Percentiles rank a stretch among this genome's conserved stretches.
These are phyloP conservation scores for Massarina eburnea DNA, from an alignment of 2,329 filamentous ascomycete species.

Conservation along the genomic window DNA sequence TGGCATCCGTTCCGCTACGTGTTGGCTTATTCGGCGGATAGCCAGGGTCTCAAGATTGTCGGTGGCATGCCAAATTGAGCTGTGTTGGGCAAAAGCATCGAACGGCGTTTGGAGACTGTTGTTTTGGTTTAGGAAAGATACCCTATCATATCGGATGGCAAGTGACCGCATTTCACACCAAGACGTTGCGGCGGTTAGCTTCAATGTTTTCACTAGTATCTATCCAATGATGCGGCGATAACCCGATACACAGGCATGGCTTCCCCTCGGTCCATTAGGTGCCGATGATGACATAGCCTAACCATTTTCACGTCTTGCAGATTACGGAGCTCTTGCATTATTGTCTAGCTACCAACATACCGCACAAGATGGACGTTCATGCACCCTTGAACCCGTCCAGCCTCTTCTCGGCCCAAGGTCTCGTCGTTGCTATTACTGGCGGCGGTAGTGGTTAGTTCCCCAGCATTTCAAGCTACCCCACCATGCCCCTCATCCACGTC, in stretches of 20 bases:
- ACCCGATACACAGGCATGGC: no score
- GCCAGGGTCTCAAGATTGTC: constrained; percentile 67
- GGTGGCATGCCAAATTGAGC: constrained; percentile 47
- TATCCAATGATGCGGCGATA: no score
- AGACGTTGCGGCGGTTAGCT: background rate
- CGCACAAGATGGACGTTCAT: constrained; percentile 37
- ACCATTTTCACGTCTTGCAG: background rate
- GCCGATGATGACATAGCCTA: background rate
- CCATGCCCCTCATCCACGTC: constrained; percentile 16
- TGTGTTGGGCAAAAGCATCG: background rate
- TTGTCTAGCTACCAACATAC: background rate
- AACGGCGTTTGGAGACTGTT: constrained; percentile 4
- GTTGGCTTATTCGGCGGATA: constrained; percentile 70
- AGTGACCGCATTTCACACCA: background rate
- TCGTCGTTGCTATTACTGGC: constrained; percentile 46
- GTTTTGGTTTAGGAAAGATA: background rate
- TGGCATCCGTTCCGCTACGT: constrained; percentile 78
- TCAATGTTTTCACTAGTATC: no score
- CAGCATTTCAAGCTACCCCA: constrained; percentile 25
- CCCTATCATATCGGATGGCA: background rate
- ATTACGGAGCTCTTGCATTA: background rate
- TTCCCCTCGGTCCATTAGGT: background rate
- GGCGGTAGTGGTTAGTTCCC: constrained; percentile 42
- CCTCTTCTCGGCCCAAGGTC: constrained; percentile 45
- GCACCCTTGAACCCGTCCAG: constrained; percentile 34